These are phyloP conservation scores for Microdochium paspali DNA, from an alignment of 2,329 filamentous ascomycete genomes.

Conservation along the genomic window DNA sequence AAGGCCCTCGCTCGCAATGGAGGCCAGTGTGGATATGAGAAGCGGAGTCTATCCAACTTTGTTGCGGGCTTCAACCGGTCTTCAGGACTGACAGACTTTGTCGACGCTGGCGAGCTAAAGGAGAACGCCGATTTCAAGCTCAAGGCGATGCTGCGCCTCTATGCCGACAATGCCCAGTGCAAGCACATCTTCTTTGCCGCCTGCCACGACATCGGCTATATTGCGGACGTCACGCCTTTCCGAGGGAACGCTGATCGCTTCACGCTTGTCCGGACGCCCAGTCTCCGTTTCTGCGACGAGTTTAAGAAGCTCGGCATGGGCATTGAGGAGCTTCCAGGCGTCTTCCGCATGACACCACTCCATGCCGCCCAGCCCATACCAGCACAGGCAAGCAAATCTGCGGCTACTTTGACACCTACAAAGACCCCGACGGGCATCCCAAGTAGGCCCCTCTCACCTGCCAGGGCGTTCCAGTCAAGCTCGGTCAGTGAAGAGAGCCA, in stretches of 20 bases:
- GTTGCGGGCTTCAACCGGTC: conserved; percentile 46
- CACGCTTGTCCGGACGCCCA: conserved; percentile 39
- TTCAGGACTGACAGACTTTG: conserved; percentile 49
- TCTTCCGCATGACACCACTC: conserved; percentile 38
- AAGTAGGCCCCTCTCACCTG: background rate
- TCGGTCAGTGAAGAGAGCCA: conserved; percentile 1
- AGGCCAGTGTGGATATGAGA: conserved; percentile 37
- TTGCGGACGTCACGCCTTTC: conserved; percentile 45
- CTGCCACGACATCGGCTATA: conserved; percentile 50
- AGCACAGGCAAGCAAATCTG: background rate
- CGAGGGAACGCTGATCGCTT: conserved; percentile 37
- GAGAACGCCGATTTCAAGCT: conserved; percentile 53
- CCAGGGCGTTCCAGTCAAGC: background rate
- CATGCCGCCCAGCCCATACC: conserved; percentile 4
- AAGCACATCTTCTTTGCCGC: conserved; percentile 56
- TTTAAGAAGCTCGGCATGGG: conserved; percentile 41
- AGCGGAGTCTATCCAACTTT: conserved; percentile 45
- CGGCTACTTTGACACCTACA: conserved; percentile 1
- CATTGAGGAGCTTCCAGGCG: conserved; percentile 37
- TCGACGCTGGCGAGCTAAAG: conserved; percentile 52
- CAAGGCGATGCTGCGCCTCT: conserved; percentile 36
- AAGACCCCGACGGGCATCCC: conserved; percentile 2
- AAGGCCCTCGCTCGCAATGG: conserved; percentile 37
- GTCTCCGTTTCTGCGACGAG: conserved; percentile 39
- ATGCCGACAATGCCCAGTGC: conserved; percentile 49